Evolutionary conservation across 1,284 basidiomycete species (phyloP), one percentile per base, ranked within the genome.

Genomic region (Apiotrichum gamsii): DNA sequence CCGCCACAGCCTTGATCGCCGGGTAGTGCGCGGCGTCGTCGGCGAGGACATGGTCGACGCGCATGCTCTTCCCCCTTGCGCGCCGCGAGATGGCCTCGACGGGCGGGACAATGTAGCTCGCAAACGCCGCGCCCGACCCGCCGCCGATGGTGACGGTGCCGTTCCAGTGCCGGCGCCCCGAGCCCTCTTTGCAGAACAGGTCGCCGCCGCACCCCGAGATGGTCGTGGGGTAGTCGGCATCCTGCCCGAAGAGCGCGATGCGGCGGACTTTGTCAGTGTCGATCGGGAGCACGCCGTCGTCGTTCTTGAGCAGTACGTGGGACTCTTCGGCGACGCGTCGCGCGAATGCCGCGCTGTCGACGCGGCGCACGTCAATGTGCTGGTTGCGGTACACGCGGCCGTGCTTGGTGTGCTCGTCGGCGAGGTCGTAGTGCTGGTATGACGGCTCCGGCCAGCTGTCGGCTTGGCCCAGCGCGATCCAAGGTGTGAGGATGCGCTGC

Each of bases 401-500:
- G 30, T 65, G 45, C 19, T 59, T 44, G n/a, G 50, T 42, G 15
- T 60, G 45, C 41, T 59, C 42, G 43, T 70, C 61, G 21, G 52
- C 43, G 2, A 74, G 54, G 30, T 62, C 80, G 54, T 54, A 61
- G 25, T 54, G 52, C 35, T 78, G 75, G 45, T 61, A 69, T 45
- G 67, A 67, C 46, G 65, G 51, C 18, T 65, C 47, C 0, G 84
- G 83, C 65, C 78, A 87, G 32, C 72, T 64, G 8, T 73, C 62
- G 31, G 75, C 63, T 70, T 89, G 86, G 16, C 76, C 75, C 18
- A 80, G 70, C 29, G 77, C 74, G 59, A 79, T 84, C 77, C 79
- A 85, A 0, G 73, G 74, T 0, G 80, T 80, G 32, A 85, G 68
- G 55, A 84, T 80, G 14, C 66, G 61, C 23, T 52, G 53, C 8